phyloP scores from a whole-genome alignment of 495 filamentous ascomycete genomes.

The Penicillium canariense region DNA sequence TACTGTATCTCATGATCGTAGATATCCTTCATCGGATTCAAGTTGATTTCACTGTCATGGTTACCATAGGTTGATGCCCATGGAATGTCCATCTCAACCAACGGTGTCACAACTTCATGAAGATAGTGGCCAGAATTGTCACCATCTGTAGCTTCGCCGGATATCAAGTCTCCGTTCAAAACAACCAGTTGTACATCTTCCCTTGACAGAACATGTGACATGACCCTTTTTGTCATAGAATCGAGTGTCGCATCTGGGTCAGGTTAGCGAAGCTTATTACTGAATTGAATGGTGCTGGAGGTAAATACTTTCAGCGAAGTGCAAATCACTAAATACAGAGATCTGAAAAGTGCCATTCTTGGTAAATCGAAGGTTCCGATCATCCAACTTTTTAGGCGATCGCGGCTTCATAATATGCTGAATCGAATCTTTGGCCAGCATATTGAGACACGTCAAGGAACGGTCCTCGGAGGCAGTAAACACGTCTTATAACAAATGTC shows the following conservation, averaged over 20 bases:
- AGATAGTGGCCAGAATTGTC: conserved; percentile 59
- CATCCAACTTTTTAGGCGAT: background rate
- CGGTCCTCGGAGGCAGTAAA: background rate
- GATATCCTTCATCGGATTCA: conserved; percentile 50
- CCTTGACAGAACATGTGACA: conserved; percentile 56
- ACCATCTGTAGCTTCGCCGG: conserved; percentile 60
- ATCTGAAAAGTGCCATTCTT: conserved; percentile 44
- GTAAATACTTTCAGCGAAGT: conserved; percentile 27
- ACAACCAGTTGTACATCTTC: conserved; percentile 62
- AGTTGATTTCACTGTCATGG: conserved; percentile 64
- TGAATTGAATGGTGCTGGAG: background rate
- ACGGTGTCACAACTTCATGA: conserved; percentile 58
- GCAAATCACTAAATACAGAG: conserved; percentile 62
- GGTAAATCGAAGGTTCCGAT: conserved; percentile 19
- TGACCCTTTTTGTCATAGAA: conserved; percentile 54
- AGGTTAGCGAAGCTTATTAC: background rate
- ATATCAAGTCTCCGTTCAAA: conserved; percentile 73
- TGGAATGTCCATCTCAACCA: conserved; percentile 48
- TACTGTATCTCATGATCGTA: conserved; percentile 54
- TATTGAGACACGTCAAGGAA: background rate
- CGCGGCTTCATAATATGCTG: background rate
- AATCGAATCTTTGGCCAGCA: background rate
- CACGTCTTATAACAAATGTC: background rate
- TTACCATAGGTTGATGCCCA: conserved; percentile 77
- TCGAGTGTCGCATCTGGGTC: conserved; percentile 36